These are phyloP conservation scores for Eucalyptus curtisii DNA, from an alignment of 345 rosid genomes.

Conservation along the genomic window DNA sequence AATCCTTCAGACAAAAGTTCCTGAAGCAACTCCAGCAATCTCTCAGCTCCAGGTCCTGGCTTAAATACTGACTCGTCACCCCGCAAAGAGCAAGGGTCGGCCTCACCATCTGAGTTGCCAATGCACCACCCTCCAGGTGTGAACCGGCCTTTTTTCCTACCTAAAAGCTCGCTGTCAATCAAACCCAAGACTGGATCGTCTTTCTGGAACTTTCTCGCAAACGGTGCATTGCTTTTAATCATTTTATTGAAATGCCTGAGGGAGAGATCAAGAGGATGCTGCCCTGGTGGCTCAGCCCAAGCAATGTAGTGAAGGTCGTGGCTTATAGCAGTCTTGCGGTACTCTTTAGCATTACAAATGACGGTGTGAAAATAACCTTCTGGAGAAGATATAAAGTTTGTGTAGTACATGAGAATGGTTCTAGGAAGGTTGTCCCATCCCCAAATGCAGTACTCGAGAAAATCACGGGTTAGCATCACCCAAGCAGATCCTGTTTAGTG, in stretches of 20 bases:
- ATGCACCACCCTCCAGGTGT: constrained; percentile 78
- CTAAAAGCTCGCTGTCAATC: constrained; percentile 63
- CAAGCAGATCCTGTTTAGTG: constrained; percentile 71
- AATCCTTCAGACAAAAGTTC: constrained; percentile 45
- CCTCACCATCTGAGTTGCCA: constrained; percentile 35
- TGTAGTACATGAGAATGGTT: constrained; percentile 74
- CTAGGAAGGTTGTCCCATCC: constrained; percentile 93
- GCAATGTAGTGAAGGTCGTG: constrained; percentile 95
- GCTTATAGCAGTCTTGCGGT: constrained; percentile 41
- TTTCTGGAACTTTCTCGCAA: constrained; percentile 69
- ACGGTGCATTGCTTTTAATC: constrained; percentile 75
- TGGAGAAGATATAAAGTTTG: constrained; percentile 81
- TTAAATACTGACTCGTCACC: constrained; percentile 42
- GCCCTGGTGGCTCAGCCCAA: constrained; percentile 89
- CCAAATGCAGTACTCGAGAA: constrained; percentile 79
- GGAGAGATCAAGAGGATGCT: constrained; percentile 64
- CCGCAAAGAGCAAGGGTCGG: constrained; percentile 47
- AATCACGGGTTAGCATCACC: constrained; percentile 59
- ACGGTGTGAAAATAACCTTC: constrained; percentile 96
- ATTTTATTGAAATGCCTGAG: constrained; percentile 49
- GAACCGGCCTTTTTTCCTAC: constrained; percentile 34
- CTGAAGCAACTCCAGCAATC: constrained; percentile 44
- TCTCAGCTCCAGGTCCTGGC: constrained; percentile 67
- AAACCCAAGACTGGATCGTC: constrained; percentile 62
- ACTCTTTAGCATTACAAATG: constrained; percentile 61